A percentile compares a stretch with the other conserved stretches of the same genome.
These are phyloP conservation scores for Chlamydomonas sp. DNA, from an alignment of 139 green algal genomes.

Conservation along the genomic window DNA sequence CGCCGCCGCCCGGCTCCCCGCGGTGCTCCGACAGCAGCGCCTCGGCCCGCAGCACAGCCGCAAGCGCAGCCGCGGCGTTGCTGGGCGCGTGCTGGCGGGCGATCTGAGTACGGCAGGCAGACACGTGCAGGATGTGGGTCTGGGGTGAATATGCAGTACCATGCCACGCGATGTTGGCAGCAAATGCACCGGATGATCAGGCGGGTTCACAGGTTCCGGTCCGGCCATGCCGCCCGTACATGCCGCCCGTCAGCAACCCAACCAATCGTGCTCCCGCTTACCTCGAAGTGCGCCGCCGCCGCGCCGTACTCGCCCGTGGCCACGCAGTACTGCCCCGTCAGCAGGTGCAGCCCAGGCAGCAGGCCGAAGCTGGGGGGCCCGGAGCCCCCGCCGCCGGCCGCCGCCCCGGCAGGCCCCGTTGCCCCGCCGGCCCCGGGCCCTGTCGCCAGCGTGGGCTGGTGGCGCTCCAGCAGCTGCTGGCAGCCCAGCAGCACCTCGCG, in stretches of 20 bases:
- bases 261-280: background rate
- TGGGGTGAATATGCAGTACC: background rate
- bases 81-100: background rate
- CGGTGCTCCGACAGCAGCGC: background rate
- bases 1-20: background rate
- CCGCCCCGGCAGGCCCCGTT: too few species aligned
- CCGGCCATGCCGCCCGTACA: background rate
- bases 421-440: too few species aligned
- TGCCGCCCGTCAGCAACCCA: background rate
- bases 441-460: conserved; percentile 12
- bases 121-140: background rate
- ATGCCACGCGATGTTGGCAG: background rate
- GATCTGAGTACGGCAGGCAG: background rate
- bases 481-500: conserved; percentile 19
- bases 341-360: conserved; percentile 29
- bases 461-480: conserved; percentile 37
- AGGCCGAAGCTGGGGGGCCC: background rate
- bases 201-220: background rate
- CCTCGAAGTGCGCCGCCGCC: conserved; percentile 38
- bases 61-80: background rate
- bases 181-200: background rate
- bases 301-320: conserved; percentile 1
- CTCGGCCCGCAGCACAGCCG: conserved; percentile 11
- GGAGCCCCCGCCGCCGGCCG: too few species aligned
- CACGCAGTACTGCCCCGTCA: conserved; percentile 46